These are phyloP conservation scores for Vitis cinerea DNA, from an alignment of 164 flowering plant species.

Conservation along the genomic window DNA sequence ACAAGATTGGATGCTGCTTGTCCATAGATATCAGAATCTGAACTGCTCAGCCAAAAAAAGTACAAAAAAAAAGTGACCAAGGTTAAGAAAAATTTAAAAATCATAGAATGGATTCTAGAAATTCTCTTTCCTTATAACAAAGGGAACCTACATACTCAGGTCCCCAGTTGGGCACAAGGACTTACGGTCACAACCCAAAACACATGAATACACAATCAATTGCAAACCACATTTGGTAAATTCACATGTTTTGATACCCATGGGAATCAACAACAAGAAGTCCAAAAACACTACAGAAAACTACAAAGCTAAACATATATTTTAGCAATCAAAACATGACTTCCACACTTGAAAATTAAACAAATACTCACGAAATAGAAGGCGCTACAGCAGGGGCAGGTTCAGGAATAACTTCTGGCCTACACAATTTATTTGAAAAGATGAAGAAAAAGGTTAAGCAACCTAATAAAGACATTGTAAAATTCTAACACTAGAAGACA, in stretches of 20 bases:
- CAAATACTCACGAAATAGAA: slow-evolving; percentile 38
- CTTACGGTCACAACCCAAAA: too few species aligned
- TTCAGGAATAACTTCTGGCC: slow-evolving; percentile 38
- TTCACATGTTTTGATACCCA: too few species aligned
- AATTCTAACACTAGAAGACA: neutral
- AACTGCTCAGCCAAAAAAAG: slow-evolving; percentile 26
- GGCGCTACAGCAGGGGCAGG: slow-evolving; percentile 25
- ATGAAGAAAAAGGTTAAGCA: neutral
- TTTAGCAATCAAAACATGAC: neutral
- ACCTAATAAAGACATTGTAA: neutral
- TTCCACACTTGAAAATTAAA: neutral
- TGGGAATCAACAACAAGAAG: neutral
- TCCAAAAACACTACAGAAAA: neutral
- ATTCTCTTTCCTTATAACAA: too few species aligned
- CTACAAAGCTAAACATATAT: neutral
- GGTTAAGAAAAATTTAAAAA: too few species aligned
- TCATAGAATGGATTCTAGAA: too few species aligned
- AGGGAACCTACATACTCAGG: too few species aligned
- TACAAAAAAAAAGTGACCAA: neutral
- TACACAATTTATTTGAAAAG: slow-evolving; percentile 11
- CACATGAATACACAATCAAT: too few species aligned
- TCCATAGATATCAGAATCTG: slow-evolving; percentile 53
- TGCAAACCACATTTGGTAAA: too few species aligned
- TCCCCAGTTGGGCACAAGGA: too few species aligned
- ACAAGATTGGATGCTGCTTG: slow-evolving; percentile 81